Evolutionary conservation across 768 basidiomycete genomes (phyloP), one percentile per base, ranked within the genome.

Genomic region (Lentinula edodes): DNA sequence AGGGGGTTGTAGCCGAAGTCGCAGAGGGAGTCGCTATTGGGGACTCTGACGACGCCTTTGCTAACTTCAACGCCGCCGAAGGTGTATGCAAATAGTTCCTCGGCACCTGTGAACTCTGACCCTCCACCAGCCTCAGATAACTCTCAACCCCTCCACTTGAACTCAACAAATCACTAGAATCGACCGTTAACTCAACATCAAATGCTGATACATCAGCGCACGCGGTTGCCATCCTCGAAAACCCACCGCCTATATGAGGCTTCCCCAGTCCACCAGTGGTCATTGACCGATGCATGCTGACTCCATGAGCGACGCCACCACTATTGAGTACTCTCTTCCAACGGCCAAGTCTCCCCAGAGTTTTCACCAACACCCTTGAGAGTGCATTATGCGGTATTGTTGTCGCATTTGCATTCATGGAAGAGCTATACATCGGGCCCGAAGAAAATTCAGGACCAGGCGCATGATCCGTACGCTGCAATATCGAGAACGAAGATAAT

Each of bases 251-350:
- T 52, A 32, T 10, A 32, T 56, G 6, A 18, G 39, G 10, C 13
- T 28, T 28, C 28, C 58, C 34, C 46, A 43, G 28, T 2, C 58
- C 58, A 18, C 58, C 46, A 5, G 58, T 45, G 20, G 55, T 32
- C 39, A 56, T 56, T 12, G 55, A 56, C 6, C 58, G 58, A 20
- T 59, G 59, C 48, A 39, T 42, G 28, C 39, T 50, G 6, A 34
- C 51, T 32, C 59, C 48, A 39, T 54, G 53, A 23, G 54, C 64
- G 60, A 70, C 65, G 16, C 74, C 68, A 28, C 76, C 71, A 3
- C 80, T 74, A 65, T 89, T 86, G 56, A 94, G 71, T 34, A 90
- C 91, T 6, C 93, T 85, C 67, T 82, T 90, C 90, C 93, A 90
- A 9, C 89, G 78, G 1, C 93, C 93, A 16, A 95, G 74, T 5